phyloP scores from a whole-genome alignment of 495 filamentous ascomycete genomes.

The Lasiosphaeriaceae sp. region DNA sequence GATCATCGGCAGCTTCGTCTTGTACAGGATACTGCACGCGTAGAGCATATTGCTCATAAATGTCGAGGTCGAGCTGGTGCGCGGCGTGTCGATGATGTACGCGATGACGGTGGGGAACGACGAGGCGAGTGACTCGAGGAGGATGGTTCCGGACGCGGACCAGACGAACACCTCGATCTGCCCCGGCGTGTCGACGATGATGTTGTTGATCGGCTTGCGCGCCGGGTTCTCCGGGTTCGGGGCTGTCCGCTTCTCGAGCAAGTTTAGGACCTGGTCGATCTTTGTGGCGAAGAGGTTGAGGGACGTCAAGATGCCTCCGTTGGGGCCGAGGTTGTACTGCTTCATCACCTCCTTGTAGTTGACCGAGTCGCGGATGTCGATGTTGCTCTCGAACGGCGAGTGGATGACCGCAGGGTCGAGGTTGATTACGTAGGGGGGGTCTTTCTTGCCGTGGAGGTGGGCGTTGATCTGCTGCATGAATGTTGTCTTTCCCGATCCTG shows the following conservation, averaged over 20 bases:
- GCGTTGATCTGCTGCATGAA: conserved; percentile 98
- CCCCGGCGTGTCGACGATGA: conserved; percentile 91
- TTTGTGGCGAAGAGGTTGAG: conserved; percentile 97
- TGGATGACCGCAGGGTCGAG: conserved; percentile 91
- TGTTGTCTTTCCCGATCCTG: conserved; percentile 93
- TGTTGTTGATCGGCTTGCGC: conserved; percentile 68
- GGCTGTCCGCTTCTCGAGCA: conserved; percentile 81
- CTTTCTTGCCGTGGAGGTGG: conserved; percentile 70
- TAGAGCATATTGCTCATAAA: conserved; percentile 99
- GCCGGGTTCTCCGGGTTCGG: conserved; percentile 58
- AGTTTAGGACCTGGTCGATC: conserved; percentile 84
- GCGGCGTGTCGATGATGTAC: conserved; percentile 95
- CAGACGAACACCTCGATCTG: conserved; percentile 99
- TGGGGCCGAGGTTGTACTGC: conserved; percentile 95
- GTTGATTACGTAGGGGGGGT: conserved; percentile 89
- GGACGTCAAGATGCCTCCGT: conserved; percentile 95
- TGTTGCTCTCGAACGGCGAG: conserved; percentile 97
- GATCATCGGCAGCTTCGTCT: conserved; percentile 97
- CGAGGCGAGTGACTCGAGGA: conserved; percentile 89
- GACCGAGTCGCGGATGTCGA: conserved; percentile 97
- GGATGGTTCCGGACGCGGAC: conserved; percentile 87
- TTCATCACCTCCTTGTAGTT: conserved; percentile 99
- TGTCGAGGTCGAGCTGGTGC: conserved; percentile 84
- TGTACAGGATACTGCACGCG: conserved; percentile 96
- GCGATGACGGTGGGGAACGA: conserved; percentile 94